Percentiles rank a stretch among this genome's conserved stretches.
Conservation (phyloP, 257 asterid genomes). For the Solanum raphanifolium region DNA sequence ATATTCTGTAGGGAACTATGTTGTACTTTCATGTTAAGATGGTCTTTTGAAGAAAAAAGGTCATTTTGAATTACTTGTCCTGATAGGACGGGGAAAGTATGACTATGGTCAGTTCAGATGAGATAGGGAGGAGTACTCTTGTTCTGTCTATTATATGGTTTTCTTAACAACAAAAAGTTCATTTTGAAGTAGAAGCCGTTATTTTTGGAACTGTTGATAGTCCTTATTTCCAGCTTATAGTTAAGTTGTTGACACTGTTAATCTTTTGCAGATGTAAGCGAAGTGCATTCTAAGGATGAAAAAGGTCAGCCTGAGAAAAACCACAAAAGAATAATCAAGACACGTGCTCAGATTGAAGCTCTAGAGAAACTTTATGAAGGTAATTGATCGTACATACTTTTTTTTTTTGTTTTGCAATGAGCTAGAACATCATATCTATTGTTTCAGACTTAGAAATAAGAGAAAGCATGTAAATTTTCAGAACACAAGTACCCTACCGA, state of each 20-base stretch:
- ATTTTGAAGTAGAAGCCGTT: neutral
- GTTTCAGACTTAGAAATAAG: neutral
- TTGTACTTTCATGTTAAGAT: neutral
- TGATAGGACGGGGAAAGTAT: neutral
- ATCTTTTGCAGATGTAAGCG: constrained; percentile 27
- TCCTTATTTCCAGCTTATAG: neutral
- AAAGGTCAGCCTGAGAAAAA: constrained; percentile 48
- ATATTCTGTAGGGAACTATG: neutral
- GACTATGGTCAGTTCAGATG: neutral
- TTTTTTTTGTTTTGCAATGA: neutral
- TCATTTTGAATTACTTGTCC: neutral
- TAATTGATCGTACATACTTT: constrained; percentile 8
- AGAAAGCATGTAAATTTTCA: constrained; percentile 15
- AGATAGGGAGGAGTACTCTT: neutral
- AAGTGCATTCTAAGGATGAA: constrained; percentile 57
- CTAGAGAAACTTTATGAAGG: constrained; percentile 61
- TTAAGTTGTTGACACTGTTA: neutral
- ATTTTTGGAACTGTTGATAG: neutral
- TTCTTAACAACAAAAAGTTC: neutral
- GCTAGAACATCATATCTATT: neutral
- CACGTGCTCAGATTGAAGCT: constrained; percentile 60
- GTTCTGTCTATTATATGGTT: neutral
- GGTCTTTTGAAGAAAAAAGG: neutral
- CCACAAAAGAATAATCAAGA: constrained; percentile 60
- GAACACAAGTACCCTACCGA: constrained; percentile 84